Evolutionary conservation across 129 eudicot species (phyloP), one percentile per base, ranked within the genome.

Genomic region (Centaurea solstitialis): DNA sequence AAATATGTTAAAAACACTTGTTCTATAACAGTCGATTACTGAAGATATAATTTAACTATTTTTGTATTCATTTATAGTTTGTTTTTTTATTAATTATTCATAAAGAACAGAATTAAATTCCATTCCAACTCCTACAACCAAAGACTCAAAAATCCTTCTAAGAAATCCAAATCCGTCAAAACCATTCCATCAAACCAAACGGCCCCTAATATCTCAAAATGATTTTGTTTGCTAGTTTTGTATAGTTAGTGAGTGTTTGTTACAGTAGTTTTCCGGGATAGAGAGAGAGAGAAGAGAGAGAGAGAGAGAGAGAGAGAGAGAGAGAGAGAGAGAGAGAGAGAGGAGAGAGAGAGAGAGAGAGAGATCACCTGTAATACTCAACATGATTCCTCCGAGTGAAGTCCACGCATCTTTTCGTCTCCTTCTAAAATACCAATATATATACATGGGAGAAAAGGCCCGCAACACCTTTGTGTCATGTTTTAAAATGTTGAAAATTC

Each of bases 321-420:
- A 17, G 10, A 26, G 35, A 12, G 45, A 59, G 68, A 72, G 22
- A 21, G 11, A 17, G 9, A 70, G 59, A 62, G 3, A 64, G 68
- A 72, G 22, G 13, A 43, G 22, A 17, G 10, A 26, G 35, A 12
- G 45, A 59, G 68, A 72, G 22, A 21, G 11, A 17, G 9, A 70
- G 59, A 62, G 3, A 64, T 20, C 41, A 91, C 98, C 91, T 83
- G 98, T 93, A 76, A 91, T 91, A 73, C 98, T 89, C 40, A 91
- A 89, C 91, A 91, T 83, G 81, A 93, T 87, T 28, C 94, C 98
- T 35, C 98, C 98, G 20, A 93, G 90, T 50, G 94, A 87, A 53
- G 87, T 86, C 98, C 98, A 93, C 11, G 86, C 84, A 2, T 75
- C 86, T 83, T 77, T 81, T 73, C 90, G 87, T 70, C 91, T 88